Evolutionary conservation across 306 rosid species (phyloP).

Genomic region (Notholithocarpus densiflorus): DNA sequence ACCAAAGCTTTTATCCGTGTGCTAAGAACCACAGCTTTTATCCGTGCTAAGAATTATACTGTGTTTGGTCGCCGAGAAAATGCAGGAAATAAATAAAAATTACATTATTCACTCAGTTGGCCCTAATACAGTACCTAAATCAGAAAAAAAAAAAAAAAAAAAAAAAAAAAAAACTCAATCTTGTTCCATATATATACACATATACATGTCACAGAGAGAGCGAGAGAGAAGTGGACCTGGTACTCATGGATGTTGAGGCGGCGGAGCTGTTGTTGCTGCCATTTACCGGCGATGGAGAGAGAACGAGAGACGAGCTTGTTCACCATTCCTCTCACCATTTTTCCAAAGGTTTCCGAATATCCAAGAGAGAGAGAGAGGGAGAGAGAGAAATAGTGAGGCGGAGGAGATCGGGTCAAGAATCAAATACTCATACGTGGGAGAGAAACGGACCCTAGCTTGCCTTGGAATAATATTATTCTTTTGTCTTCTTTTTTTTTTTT

Average conservation of each 20-base stretch:
- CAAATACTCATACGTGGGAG: too few species aligned
- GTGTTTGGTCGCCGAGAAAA: not conserved
- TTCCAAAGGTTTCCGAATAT: too few species aligned
- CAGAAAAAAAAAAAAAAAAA: too few species aligned
- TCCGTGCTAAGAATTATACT: not conserved
- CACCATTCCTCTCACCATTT: constrained; percentile 77
- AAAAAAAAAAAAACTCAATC: too few species aligned
- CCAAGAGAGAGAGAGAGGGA: too few species aligned
- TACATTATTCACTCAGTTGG: not conserved
- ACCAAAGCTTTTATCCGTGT: too few species aligned
- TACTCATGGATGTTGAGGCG: constrained; percentile 98
- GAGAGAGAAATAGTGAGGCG: too few species aligned
- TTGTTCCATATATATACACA: not conserved
- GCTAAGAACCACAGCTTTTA: not conserved
- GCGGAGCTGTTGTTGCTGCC: constrained; percentile 98
- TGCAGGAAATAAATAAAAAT: not conserved
- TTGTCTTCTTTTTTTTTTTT: too few species aligned
- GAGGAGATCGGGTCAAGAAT: too few species aligned
- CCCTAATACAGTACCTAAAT: not conserved
- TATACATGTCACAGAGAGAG: not conserved
- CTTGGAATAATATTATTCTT: too few species aligned
- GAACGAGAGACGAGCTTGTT: constrained; percentile 82
- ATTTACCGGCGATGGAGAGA: constrained; percentile 85
- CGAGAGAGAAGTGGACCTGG: constrained; percentile 49
- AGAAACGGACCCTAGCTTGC: too few species aligned